Evolutionary conservation across 2,329 filamentous ascomycete genomes (phyloP).

Genomic region (Fusarium udum): DNA sequence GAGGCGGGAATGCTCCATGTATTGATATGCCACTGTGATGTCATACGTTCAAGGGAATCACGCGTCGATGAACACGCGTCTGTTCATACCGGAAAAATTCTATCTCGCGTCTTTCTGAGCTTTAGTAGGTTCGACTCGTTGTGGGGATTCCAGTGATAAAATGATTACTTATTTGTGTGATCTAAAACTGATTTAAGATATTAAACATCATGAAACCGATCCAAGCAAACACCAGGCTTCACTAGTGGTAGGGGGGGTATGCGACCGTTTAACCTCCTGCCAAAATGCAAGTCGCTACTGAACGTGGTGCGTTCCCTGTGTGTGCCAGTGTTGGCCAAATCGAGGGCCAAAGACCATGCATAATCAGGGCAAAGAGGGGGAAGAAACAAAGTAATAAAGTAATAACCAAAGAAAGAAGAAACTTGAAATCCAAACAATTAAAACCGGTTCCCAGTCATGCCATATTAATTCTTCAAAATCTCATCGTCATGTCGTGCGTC

Average conservation of each 20-base stretch:
- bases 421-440: accelerated
- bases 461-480: not conserved
- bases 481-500: not conserved
- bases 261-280: accelerated
- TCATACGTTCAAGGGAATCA: not conserved
- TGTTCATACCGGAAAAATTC: no score
- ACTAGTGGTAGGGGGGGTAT: accelerated
- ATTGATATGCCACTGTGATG: not conserved
- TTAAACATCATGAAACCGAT: not conserved
- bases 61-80: no score
- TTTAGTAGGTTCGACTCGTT: no score
- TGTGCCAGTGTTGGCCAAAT: not conserved
- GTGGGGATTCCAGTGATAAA: not conserved
- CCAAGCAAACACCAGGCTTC: not conserved
- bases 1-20: no score
- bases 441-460: accelerated
- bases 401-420: not conserved
- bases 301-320: not conserved
- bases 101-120: accelerated
- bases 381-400: not conserved
- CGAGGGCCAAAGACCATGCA: not conserved
- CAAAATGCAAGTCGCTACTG: not conserved
- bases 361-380: accelerated
- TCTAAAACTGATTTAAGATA: no score
- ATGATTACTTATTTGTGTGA: not conserved